These are phyloP conservation scores for Corchorus capsularis DNA, from an alignment of 345 rosid species.

Conservation along the genomic window DNA sequence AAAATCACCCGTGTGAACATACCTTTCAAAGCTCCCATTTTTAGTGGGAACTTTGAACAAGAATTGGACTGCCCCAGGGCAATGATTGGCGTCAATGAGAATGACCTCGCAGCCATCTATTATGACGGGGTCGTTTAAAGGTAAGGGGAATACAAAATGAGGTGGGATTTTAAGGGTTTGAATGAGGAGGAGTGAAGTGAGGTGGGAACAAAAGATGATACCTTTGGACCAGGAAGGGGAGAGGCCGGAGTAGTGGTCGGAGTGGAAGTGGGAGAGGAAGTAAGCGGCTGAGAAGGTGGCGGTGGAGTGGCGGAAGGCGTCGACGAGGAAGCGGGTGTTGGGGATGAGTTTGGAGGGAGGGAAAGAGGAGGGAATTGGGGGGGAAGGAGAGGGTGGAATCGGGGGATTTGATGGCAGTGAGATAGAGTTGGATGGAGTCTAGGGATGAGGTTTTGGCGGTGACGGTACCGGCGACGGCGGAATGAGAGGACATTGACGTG, in stretches of 20 bases:
- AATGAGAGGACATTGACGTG: conserved; percentile 28
- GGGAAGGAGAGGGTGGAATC: conserved; percentile 29
- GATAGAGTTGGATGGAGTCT: conserved; percentile 56
- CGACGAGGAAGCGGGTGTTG: conserved; percentile 75
- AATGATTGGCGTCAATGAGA: conserved; percentile 78
- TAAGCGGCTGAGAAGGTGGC: conserved; percentile 49
- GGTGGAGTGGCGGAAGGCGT: conserved; percentile 67
- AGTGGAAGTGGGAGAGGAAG: conserved; percentile 94
- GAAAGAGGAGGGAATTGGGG: conserved; percentile 36
- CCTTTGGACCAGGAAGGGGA: conserved; percentile 76
- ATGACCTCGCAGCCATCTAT: conserved; percentile 72
- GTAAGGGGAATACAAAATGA: conserved; percentile 54
- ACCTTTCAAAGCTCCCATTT: conserved; percentile 42
- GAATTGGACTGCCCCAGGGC: conserved; percentile 92
- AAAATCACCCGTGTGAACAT: conserved; percentile 88
- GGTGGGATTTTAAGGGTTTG: conserved; percentile 53
- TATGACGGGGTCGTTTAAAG: conserved; percentile 35
- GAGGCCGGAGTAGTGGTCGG: conserved; percentile 85
- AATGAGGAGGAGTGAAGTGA: conserved; percentile 63
- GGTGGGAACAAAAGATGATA: conserved; percentile 68
- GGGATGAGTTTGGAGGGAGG: conserved; percentile 74
- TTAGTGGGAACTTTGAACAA: conserved; percentile 54
- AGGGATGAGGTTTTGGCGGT: conserved; percentile 40
- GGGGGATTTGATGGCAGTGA: conserved; percentile 40
- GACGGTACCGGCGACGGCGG: neutral